Base-by-base conservation (phyloP, 768 basidiomycete genomes). In the Crassisporium funariophilum region DNA sequence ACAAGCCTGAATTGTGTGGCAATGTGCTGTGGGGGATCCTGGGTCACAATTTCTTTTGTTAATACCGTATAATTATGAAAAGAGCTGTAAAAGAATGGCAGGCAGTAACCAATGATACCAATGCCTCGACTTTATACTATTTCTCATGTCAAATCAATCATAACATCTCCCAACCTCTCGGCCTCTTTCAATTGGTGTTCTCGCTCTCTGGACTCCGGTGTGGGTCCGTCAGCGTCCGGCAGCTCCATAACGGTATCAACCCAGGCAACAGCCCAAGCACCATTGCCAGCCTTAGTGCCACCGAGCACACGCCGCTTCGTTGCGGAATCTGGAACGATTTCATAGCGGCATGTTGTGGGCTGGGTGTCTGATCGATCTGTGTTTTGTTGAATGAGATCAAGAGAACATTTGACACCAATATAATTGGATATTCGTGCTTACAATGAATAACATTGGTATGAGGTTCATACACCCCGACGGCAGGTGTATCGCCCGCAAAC, bases 211-310 rank as follows among this genome's bases (percentile, higher is more conserved):
- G 54, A 48, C 25, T 50, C 55, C 21, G 50, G 41, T 13, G 46
- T 21, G 9, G 41, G 36, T 22, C 39, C 37, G 10, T 44, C 37
- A 3, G 48, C 35, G 8, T 52, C 56, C 5, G 63, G 57, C 4
- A 65, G 46, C 36, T 76, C 72, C 74, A 78, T 75, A 43, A 75
- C 57, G 0, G 78, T 80, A 55, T 91, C 90, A 15, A 91, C 74
- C 81, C 86, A 89, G 4, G 87, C 86, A 40, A 92, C 62, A 0
- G 78, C 88, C 91, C 91, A 92, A 4, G 86, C 88, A 0, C 80
- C 82, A 55, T 86, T 83, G 5, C 91, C 90, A 2, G 78, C 79
- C 62, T 87, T 88, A 0, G 83, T 79, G 2, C 86, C 87, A 0
- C 87, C 88, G 6, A 88, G 68, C 16, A 88, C 66, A 1, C 69